Conservation (phyloP, 108 stramenopile genomes). For the Skeletonema marinoi region DNA sequence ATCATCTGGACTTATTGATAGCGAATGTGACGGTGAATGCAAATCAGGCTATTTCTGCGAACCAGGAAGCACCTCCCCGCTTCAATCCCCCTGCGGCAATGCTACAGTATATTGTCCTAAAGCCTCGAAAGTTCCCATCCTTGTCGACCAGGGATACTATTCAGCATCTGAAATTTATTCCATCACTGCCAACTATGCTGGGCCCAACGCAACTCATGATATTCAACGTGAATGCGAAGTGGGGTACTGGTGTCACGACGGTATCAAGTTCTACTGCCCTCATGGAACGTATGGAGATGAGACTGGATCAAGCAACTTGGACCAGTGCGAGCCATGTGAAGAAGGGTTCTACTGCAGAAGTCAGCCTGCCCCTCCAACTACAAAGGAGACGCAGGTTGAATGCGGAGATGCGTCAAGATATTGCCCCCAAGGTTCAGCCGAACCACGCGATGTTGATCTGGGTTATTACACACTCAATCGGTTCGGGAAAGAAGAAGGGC, state of each 20-base stretch:
- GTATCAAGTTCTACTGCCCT: slow-evolving; percentile 43
- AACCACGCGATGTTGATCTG: slow-evolving; percentile 26
- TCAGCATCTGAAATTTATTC: slow-evolving; percentile 23
- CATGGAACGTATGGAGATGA: slow-evolving; percentile 34
- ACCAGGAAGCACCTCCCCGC: slow-evolving; percentile 20
- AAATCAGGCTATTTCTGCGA: slow-evolving; percentile 27
- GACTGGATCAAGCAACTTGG: not conserved
- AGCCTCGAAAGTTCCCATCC: slow-evolving; percentile 13
- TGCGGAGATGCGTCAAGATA: slow-evolving; percentile 34
- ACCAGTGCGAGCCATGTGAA: slow-evolving; percentile 14
- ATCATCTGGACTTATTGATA: slow-evolving; percentile 12
- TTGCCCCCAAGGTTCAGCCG: slow-evolving; percentile 33
- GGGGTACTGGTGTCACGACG: slow-evolving; percentile 33
- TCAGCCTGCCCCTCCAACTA: slow-evolving; percentile 37
- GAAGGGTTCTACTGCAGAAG: slow-evolving; percentile 37
- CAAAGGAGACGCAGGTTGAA: slow-evolving; percentile 13
- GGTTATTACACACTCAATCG: slow-evolving; percentile 42
- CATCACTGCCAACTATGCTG: slow-evolving; percentile 21
- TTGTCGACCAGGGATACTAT: slow-evolving; percentile 33
- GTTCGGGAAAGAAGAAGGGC: slow-evolving; percentile 13
- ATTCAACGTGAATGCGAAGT: slow-evolving; percentile 35
- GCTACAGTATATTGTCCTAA: slow-evolving; percentile 30
- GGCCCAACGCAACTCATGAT: slow-evolving; percentile 36
- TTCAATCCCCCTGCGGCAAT: slow-evolving; percentile 40
- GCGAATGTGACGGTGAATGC: slow-evolving; percentile 24